Conservation (phyloP, 768 basidiomycete species). For the Amanita thiersii region DNA sequence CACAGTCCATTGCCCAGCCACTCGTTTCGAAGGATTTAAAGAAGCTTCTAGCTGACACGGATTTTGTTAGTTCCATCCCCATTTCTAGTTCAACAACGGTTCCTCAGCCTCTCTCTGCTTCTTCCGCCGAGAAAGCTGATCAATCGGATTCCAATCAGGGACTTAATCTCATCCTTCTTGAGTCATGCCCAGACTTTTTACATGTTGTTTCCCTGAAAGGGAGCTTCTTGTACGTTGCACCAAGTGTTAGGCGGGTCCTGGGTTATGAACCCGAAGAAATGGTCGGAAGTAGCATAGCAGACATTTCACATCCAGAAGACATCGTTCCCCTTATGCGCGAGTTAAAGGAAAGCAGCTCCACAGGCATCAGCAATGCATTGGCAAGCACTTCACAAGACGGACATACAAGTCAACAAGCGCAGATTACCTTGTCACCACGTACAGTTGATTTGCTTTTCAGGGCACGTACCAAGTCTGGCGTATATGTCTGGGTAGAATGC, state of each 20-base stretch:
- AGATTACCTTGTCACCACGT: slow-evolving; percentile 26
- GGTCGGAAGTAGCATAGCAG: slow-evolving; percentile 66
- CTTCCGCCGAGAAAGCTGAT: slow-evolving; percentile 11
- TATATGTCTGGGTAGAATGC: slow-evolving; percentile 86
- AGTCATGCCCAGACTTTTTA: slow-evolving; percentile 68
- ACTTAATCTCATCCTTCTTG: slow-evolving; percentile 54
- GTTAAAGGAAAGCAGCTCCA: slow-evolving; percentile 63
- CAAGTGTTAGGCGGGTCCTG: slow-evolving; percentile 66
- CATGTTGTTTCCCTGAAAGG: slow-evolving; percentile 92
- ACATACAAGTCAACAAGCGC: not conserved
- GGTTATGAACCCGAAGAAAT: slow-evolving; percentile 86
- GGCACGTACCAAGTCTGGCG: slow-evolving; percentile 54
- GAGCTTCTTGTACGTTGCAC: slow-evolving; percentile 85
- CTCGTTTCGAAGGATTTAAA: slow-evolving; percentile 48
- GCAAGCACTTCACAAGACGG: slow-evolving; percentile 2
- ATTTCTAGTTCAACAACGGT: slow-evolving; percentile 32
- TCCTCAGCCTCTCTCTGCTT: slow-evolving; percentile 17
- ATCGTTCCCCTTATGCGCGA: slow-evolving; percentile 87
- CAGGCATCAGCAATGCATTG: slow-evolving; percentile 9
- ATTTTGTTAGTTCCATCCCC: slow-evolving; percentile 40
- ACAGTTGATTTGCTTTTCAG: slow-evolving; percentile 83
- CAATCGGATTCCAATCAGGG: slow-evolving; percentile 30
- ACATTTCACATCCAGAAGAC: slow-evolving; percentile 86
- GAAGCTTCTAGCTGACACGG: slow-evolving; percentile 33
- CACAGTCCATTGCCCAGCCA: slow-evolving; percentile 18